phyloP scores from a whole-genome alignment of 2,329 filamentous ascomycete species.

The Microcyclosporella mali region DNA sequence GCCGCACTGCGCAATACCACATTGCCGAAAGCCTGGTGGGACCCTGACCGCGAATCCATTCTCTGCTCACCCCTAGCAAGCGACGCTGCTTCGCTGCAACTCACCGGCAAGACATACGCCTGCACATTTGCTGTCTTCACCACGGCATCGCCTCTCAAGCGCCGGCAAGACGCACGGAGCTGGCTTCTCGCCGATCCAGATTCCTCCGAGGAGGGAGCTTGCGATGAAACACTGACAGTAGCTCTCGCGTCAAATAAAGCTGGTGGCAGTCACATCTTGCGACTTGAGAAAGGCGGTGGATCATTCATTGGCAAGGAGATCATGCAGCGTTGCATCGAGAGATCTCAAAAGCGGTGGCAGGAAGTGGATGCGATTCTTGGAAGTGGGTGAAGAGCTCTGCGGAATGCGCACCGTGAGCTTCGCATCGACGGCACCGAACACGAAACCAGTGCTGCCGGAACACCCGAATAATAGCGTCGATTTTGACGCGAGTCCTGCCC shows the following conservation, averaged over 20 bases:
- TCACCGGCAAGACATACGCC: slow-evolving; percentile 66
- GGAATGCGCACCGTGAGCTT: no score
- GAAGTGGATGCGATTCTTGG: slow-evolving; percentile 39
- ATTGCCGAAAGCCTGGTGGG: slow-evolving; percentile 75
- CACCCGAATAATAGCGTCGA: no score
- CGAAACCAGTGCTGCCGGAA: no score
- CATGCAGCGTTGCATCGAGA: slow-evolving; percentile 53
- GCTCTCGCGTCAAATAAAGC: slow-evolving; percentile 56
- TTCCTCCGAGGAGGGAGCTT: slow-evolving; percentile 78
- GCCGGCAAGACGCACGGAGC: slow-evolving; percentile 34
- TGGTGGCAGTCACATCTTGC: slow-evolving; percentile 54
- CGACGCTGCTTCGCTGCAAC: slow-evolving; percentile 50
- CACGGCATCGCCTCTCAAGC: slow-evolving; percentile 45
- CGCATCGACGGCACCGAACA: no score
- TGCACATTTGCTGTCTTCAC: slow-evolving; percentile 74
- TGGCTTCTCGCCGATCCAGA: slow-evolving; percentile 89
- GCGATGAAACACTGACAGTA: slow-evolving; percentile 74
- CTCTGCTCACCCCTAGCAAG: slow-evolving; percentile 62
- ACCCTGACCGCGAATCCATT: slow-evolving; percentile 70
- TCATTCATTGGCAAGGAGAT: slow-evolving; percentile 59
- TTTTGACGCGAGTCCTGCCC: no score
- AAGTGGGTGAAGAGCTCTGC: slow-evolving; percentile 3
- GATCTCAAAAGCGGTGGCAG: slow-evolving; percentile 60
- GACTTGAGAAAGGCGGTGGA: slow-evolving; percentile 80
- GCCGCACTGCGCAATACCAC: slow-evolving; percentile 73